Conservation (phyloP, 108 stramenopile genomes). For the Skeletonema potamos region DNA sequence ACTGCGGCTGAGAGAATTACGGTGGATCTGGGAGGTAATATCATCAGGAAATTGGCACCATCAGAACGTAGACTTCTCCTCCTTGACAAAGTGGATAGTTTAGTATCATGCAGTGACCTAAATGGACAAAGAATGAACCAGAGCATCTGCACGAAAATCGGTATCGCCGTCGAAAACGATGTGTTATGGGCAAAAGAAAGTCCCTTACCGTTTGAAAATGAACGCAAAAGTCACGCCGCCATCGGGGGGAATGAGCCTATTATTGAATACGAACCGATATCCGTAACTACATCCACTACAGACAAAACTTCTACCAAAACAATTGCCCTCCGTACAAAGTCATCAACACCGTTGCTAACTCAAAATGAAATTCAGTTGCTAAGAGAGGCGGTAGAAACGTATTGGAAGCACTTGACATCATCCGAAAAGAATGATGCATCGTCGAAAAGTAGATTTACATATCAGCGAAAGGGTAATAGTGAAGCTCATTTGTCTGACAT, state of each 20-base stretch:
- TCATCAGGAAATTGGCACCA: not conserved
- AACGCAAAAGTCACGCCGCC: not conserved
- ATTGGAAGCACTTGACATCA: not conserved
- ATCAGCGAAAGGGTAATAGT: constrained; percentile 56
- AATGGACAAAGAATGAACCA: not conserved
- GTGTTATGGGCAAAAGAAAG: constrained; percentile 20
- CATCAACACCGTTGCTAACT: constrained; percentile 23
- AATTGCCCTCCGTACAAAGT: constrained; percentile 22
- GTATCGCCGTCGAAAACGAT: constrained; percentile 16
- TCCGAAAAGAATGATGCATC: not conserved
- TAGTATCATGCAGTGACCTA: not conserved
- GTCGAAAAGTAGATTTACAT: constrained; percentile 50
- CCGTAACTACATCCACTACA: not conserved
- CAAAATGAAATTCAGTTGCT: constrained; percentile 15
- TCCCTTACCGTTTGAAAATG: constrained; percentile 24
- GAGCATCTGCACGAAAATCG: constrained; percentile 13
- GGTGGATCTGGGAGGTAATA: not conserved
- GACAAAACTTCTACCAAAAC: not conserved
- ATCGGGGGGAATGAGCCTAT: not conserved
- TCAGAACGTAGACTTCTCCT: not conserved
- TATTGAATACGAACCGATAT: not conserved
- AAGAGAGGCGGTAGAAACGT: not conserved
- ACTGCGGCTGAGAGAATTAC: not conserved
- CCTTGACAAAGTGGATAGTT: not conserved
- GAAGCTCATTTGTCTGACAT: constrained; percentile 44